Conservation (phyloP, 768 basidiomycete genomes). For the Galerina marginata region DNA sequence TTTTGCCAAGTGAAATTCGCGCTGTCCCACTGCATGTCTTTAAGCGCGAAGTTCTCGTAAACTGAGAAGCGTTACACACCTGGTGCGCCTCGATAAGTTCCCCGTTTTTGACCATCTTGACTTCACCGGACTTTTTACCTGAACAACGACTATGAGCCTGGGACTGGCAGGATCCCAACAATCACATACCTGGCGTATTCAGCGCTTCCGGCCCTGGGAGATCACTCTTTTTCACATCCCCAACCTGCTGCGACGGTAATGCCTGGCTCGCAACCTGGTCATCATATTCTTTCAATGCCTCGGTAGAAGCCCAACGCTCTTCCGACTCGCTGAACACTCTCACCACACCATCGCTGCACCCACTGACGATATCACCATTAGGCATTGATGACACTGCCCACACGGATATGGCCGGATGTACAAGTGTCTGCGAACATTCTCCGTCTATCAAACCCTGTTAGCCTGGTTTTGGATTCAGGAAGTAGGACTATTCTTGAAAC, state of each 20-base stretch:
- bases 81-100: constrained; percentile 90
- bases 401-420: constrained; percentile 96
- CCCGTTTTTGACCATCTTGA: constrained; percentile 87
- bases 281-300: constrained; percentile 72
- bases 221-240: constrained; percentile 92
- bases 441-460: constrained; percentile 60
- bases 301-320: constrained; percentile 73
- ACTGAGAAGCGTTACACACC: constrained; percentile 45
- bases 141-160: background rate
- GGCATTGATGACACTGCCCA: constrained; percentile 91
- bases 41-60: background rate
- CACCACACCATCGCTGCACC: constrained; percentile 86
- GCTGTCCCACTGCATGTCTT: constrained; percentile 76
- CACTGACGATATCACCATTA: constrained; percentile 91
- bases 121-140: constrained; percentile 95
- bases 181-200: constrained; percentile 61
- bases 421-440: constrained; percentile 85
- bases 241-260: constrained; percentile 85
- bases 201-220: constrained; percentile 88
- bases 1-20: constrained; percentile 80
- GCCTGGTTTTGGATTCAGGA: background rate
- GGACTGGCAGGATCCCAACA: background rate
- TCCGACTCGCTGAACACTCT: constrained; percentile 82
- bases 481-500: constrained; percentile 23
- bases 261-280: constrained; percentile 78